Evolutionary conservation across 164 flowering plant genomes (phyloP), one percentile per base, ranked within the genome.

Genomic region (Vitis rotundifolia): DNA sequence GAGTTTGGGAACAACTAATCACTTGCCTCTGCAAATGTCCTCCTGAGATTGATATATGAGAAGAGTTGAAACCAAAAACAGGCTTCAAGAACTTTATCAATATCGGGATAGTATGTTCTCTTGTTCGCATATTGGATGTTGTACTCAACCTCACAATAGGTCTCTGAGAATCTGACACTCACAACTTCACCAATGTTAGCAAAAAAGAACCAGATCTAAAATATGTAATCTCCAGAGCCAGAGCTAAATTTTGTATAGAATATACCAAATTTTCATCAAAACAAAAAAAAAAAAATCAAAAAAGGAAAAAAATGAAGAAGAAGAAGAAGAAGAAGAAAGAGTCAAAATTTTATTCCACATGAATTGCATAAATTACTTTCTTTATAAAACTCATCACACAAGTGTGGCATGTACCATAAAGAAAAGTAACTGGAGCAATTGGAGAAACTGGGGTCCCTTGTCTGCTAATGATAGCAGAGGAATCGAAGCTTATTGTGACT

Each of bases 51-150:
- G 83, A 85, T 70, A 94, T 13, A 66, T 82, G 77, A 2, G 97
- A 91, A 11, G 95, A 79, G 69, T 92, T 94, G 82, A 94, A 91
- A 16, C 82, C 91, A 73, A 88, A 92, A 18, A 94, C 97, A 11
- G 97, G 98, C 77, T 94, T 86, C 71, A 71, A 26, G 70, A 94
- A 94, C 78, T 80, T 88, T 63, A 94, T 82, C 31, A 72, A 66
- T 16, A 89, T 71, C 5, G 86, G 88, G 16, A 92, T 71, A 49
- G 18, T 76, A 31, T 73, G 75, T 56, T 91, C 84, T 84, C 75
- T 81, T 37, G 97, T 91, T 80, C 91, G 84, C 84, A 68, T 84
- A 58, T 68, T 70, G 56, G 86, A 81, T 49, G 90, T 82, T 13
- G 96, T 92, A 69, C 92, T 92, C 73, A 92, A 76, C 75, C 74